These are phyloP conservation scores for Trapa bicornis DNA, from an alignment of 345 rosid genomes.

Conservation along the genomic window DNA sequence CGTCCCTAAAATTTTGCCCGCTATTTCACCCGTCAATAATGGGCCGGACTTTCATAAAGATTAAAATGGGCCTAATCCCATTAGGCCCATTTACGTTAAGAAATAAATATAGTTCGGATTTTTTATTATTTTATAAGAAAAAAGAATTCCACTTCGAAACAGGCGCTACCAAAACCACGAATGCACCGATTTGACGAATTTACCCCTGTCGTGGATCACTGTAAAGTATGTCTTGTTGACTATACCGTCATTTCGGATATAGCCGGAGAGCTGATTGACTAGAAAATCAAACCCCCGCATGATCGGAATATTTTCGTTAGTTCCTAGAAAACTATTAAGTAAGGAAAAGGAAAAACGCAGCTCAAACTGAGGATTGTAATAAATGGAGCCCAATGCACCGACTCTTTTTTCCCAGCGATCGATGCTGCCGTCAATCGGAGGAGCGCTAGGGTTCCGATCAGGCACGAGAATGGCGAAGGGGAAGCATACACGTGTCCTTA, in stretches of 20 bases:
- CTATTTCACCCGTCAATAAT: background rate
- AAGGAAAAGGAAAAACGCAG: background rate
- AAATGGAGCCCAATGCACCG: conserved; percentile 3
- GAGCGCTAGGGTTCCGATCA: conserved; percentile 15
- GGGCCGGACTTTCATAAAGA: background rate
- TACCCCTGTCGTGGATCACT: background rate
- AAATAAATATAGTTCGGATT: no score
- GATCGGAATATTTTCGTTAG: no score
- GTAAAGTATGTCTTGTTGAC: background rate
- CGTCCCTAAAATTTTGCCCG: background rate
- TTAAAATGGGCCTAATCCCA: background rate
- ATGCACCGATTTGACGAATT: background rate
- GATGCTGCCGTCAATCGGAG: background rate
- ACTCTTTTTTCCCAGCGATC: conserved; percentile 6
- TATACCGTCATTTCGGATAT: background rate
- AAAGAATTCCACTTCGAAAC: background rate
- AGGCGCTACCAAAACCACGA: background rate
- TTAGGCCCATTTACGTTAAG: no score
- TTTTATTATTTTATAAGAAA: no score
- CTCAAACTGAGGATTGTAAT: background rate
- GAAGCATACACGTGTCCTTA: conserved; percentile 51
- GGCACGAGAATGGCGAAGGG: conserved; percentile 40
- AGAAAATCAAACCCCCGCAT: background rate
- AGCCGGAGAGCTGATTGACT: background rate
- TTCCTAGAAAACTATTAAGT: background rate